Conservation (phyloP, 768 basidiomycete genomes). For the Punctularia strigosozonata region DNA sequence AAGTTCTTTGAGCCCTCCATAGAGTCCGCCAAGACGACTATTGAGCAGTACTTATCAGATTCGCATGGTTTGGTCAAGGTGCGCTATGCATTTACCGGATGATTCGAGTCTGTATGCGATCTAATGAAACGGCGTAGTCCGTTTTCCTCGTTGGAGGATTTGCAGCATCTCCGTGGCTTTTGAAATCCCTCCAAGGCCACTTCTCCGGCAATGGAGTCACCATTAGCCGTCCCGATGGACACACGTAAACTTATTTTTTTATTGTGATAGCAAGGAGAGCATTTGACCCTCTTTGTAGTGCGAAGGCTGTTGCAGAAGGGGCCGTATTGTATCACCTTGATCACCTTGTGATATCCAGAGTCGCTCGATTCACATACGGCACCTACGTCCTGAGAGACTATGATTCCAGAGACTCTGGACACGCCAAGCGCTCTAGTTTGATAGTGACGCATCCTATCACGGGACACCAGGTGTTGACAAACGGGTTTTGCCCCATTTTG, state of each 20-base stretch:
- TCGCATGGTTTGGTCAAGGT: not conserved
- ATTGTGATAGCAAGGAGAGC: not conserved
- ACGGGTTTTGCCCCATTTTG: slow-evolving; percentile 20
- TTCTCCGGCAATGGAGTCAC: not conserved
- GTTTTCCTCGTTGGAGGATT: slow-evolving; percentile 35
- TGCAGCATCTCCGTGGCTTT: slow-evolving; percentile 32
- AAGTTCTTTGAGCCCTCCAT: not conserved
- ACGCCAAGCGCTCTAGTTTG: slow-evolving; percentile 15
- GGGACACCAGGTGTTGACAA: slow-evolving; percentile 19
- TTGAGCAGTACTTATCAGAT: not conserved
- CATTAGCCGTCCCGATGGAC: not conserved
- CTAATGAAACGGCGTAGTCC: slow-evolving; percentile 15
- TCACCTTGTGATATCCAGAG: slow-evolving; percentile 26
- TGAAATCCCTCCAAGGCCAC: slow-evolving; percentile 13
- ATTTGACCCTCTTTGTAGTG: slow-evolving; percentile 16
- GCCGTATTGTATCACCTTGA: slow-evolving; percentile 32
- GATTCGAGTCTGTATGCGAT: not conserved
- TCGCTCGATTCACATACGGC: slow-evolving; percentile 29
- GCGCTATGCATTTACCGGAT: not conserved
- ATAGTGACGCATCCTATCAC: slow-evolving; percentile 20
- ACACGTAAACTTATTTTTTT: not conserved
- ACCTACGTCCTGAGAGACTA: slow-evolving; percentile 18
- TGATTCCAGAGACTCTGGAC: slow-evolving; percentile 18
- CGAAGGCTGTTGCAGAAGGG: slow-evolving; percentile 35
- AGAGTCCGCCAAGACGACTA: not conserved